These are phyloP conservation scores for Clitopilus passeckerianus DNA, from an alignment of 768 basidiomycete species.

Conservation along the genomic window DNA sequence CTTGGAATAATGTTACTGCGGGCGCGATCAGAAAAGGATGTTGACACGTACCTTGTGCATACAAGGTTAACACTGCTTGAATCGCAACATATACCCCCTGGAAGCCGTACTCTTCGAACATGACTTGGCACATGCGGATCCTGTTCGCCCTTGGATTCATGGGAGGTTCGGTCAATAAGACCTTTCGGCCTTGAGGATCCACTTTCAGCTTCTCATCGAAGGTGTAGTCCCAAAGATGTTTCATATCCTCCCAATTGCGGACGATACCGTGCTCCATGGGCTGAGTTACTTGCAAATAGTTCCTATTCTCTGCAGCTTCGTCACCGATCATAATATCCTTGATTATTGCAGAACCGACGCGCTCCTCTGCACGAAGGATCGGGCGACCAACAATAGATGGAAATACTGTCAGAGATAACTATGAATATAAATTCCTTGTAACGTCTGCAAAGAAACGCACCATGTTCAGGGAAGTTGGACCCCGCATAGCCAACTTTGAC, in stretches of 20 bases:
- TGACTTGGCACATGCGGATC: slow-evolving; percentile 93
- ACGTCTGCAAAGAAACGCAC: slow-evolving; percentile 34
- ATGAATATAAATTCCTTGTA: neutral
- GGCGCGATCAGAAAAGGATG: neutral
- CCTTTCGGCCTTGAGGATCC: slow-evolving; percentile 81
- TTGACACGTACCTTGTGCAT: slow-evolving; percentile 82
- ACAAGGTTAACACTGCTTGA: slow-evolving; percentile 96
- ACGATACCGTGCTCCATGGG: slow-evolving; percentile 99
- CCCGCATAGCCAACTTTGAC: slow-evolving; percentile 90
- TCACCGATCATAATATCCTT: slow-evolving; percentile 99
- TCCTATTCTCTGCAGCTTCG: slow-evolving; percentile 90
- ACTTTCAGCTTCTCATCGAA: slow-evolving; percentile 93
- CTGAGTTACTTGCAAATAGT: slow-evolving; percentile 94
- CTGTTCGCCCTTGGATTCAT: slow-evolving; percentile 97
- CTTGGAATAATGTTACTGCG: slow-evolving; percentile 19
- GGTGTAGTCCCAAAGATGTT: slow-evolving; percentile 96
- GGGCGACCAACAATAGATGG: slow-evolving; percentile 96
- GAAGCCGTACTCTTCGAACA: slow-evolving; percentile 99
- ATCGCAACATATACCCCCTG: slow-evolving; percentile 96
- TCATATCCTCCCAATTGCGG: slow-evolving; percentile 99
- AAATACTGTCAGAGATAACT: slow-evolving; percentile 56
- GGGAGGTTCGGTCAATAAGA: slow-evolving; percentile 94
- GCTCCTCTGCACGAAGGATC: slow-evolving; percentile 96
- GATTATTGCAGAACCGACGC: slow-evolving; percentile 80
- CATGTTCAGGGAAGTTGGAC: slow-evolving; percentile 93